Conservation (phyloP, 495 filamentous ascomycete genomes). For the Talaromyces borbonicus region DNA sequence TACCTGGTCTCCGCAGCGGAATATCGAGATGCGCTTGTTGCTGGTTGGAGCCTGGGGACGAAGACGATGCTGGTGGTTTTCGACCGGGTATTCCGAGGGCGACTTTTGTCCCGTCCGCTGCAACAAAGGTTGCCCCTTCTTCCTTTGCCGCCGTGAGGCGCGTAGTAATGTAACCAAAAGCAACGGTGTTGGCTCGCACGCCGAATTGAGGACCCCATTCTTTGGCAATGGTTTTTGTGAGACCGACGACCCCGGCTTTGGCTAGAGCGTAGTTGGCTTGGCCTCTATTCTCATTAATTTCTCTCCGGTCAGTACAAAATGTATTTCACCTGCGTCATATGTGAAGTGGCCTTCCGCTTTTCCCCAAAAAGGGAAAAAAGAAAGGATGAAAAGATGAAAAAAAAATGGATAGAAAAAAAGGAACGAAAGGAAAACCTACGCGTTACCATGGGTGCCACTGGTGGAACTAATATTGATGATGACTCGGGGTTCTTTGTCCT, state of each 20-base stretch:
- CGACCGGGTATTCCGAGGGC: slow-evolving; percentile 61
- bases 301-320: too few species aligned
- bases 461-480: slow-evolving; percentile 78
- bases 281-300: slow-evolving; percentile 43
- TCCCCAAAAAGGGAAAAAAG: too few species aligned
- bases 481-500: slow-evolving; percentile 65
- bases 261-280: slow-evolving; percentile 79
- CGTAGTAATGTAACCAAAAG: slow-evolving; percentile 71
- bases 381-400: neutral
- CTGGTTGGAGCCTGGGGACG: neutral
- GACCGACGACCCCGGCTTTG: slow-evolving; percentile 69
- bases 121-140: slow-evolving; percentile 63
- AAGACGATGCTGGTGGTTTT: neutral
- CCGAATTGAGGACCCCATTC: slow-evolving; percentile 85
- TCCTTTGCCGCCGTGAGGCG: slow-evolving; percentile 74
- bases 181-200: slow-evolving; percentile 73
- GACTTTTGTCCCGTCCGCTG: slow-evolving; percentile 65
- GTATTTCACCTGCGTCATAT: too few species aligned
- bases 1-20: slow-evolving; percentile 63
- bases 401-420: neutral
- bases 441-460: slow-evolving; percentile 72
- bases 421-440: slow-evolving; percentile 28
- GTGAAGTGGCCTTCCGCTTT: too few species aligned
- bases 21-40: slow-evolving; percentile 52
- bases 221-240: slow-evolving; percentile 82